Conservation (phyloP, 2,329 filamentous ascomycete genomes). For the Chalara sp. region DNA sequence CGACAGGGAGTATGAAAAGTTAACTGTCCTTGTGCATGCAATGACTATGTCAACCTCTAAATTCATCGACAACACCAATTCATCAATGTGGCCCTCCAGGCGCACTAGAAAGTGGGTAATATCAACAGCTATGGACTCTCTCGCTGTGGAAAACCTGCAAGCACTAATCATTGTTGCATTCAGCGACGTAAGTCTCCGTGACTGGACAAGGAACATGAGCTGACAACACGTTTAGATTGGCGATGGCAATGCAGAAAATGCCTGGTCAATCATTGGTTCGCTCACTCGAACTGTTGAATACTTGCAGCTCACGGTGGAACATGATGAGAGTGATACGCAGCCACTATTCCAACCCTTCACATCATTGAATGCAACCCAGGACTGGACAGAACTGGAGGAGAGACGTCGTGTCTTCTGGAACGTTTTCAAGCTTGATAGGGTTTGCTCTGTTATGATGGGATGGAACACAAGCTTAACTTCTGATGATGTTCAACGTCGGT, state of each 20-base stretch:
- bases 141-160: constrained; percentile 13
- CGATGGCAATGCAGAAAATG: constrained; percentile 11
- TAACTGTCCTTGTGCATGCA: neutral
- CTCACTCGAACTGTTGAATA: constrained; percentile 25
- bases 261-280: constrained; percentile 26
- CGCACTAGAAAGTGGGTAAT: constrained; percentile 8
- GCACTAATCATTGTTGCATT: constrained; percentile 18
- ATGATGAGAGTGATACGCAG: constrained; percentile 3
- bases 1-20: neutral
- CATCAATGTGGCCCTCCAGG: neutral
- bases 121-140: constrained; percentile 5
- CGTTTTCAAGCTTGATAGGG: constrained; percentile 22
- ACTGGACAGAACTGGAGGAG: constrained; percentile 25
- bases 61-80: neutral
- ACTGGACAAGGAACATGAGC: no score
- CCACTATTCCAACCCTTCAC: constrained; percentile 9
- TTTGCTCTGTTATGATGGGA: no score
- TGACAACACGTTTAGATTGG: constrained; percentile 13
- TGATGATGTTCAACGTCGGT: constrained; percentile 23
- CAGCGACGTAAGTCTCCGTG: constrained; percentile 14
- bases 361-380: constrained; percentile 1
- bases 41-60: neutral
- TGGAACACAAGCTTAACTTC: constrained; percentile 25
- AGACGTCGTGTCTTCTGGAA: constrained; percentile 26
- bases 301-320: constrained; percentile 11